phyloP scores from a whole-genome alignment of 345 rosid species.

The Nasturtium officinale region DNA sequence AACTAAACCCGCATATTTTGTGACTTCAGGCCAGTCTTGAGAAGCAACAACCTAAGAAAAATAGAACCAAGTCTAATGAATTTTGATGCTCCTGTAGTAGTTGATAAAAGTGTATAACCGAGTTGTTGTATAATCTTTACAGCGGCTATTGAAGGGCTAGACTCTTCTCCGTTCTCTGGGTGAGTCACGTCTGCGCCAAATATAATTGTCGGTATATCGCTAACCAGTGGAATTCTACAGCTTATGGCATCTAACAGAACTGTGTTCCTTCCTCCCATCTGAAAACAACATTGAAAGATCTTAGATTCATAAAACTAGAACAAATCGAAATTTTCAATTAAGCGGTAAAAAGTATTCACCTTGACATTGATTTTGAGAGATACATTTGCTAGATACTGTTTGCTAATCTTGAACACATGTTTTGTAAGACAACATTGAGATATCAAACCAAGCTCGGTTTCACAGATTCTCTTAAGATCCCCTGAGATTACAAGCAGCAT shows the following conservation, averaged over 20 bases:
- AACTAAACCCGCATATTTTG: slow-evolving; percentile 95
- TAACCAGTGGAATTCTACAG: slow-evolving; percentile 93
- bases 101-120: neutral
- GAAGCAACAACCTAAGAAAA: slow-evolving; percentile 87
- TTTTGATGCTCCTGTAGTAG: neutral
- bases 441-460: slow-evolving; percentile 95
- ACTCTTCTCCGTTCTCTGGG: slow-evolving; percentile 99
- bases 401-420: slow-evolving; percentile 95
- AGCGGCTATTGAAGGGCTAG: slow-evolving; percentile 98
- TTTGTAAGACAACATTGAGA: slow-evolving; percentile 97
- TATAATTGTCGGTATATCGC: slow-evolving; percentile 97
- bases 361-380: slow-evolving; percentile 95
- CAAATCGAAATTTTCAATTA: neutral
- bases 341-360: slow-evolving; percentile 45
- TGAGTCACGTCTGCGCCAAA: slow-evolving; percentile 99
- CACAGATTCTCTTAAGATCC: slow-evolving; percentile 95
- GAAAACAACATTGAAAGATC: slow-evolving; percentile 29
- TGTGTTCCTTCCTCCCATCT: slow-evolving; percentile 99
- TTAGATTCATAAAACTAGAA: neutral
- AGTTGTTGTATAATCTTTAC: slow-evolving; percentile 45
- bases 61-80: neutral
- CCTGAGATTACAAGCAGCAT: slow-evolving; percentile 52
- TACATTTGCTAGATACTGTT: slow-evolving; percentile 95
- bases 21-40: slow-evolving; percentile 99
- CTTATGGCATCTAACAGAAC: slow-evolving; percentile 96